These are phyloP conservation scores for Leptomonas pyrrhocoris DNA, from an alignment of 208 protist genomes.

Conservation along the genomic window DNA sequence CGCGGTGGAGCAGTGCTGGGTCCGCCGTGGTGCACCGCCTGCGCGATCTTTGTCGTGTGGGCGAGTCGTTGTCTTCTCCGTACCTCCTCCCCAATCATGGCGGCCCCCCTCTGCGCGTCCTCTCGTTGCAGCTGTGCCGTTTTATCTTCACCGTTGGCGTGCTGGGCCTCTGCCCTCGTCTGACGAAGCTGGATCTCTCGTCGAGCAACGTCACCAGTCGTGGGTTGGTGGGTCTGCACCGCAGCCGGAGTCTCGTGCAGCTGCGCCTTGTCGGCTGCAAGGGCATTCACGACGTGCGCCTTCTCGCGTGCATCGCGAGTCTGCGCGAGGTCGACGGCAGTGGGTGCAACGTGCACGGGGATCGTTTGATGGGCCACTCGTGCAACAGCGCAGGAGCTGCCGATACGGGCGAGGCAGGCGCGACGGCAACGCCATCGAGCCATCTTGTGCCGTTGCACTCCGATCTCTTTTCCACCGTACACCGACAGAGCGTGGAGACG, in stretches of 20 bases:
- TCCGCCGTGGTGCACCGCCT: constrained; percentile 4
- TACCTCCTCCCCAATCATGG: background rate
- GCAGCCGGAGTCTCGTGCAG: constrained; percentile 9
- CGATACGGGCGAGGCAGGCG: too few relatives aligned
- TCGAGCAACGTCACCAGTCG: constrained; percentile 19
- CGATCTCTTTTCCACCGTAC: background rate
- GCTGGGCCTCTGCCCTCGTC: constrained; percentile 16
- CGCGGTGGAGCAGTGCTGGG: background rate
- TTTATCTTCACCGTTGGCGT: constrained; percentile 15
- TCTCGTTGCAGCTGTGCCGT: constrained; percentile 26
- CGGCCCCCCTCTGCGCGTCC: constrained; percentile 5
- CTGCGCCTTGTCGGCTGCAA: constrained; percentile 22
- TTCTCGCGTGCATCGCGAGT: background rate
- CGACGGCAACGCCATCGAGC: background rate
- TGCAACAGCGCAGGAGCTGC: background rate
- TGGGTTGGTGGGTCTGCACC: constrained; percentile 14
- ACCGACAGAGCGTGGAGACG: background rate
- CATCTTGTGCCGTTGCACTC: background rate
- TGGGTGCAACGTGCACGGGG: constrained; percentile 20
- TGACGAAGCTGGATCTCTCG: constrained; percentile 25
- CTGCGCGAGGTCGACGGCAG: constrained; percentile 17
- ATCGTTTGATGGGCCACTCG: constrained; percentile 2
- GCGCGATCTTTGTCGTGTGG: background rate
- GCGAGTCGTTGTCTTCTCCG: background rate
- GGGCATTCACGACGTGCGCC: constrained; percentile 15